Evolutionary conservation across 2,329 filamentous ascomycete species (phyloP), one percentile per base, ranked within the genome.

Genomic region (Colletotrichum echinochloae): DNA sequence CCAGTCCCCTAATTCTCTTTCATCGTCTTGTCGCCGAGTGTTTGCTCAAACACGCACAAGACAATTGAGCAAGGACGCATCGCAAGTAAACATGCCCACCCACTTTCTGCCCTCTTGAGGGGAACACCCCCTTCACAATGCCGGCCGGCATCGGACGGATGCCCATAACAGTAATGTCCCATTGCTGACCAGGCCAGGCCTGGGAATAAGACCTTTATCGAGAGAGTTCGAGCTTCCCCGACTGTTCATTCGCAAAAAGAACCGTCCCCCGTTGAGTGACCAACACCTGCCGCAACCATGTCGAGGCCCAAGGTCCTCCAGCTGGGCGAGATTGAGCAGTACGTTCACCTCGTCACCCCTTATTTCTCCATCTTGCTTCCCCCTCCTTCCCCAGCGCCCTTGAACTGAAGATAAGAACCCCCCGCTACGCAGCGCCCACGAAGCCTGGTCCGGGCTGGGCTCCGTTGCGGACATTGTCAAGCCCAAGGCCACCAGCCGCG

Each of bases 401-500:
- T 20, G 20, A 26, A 18, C 39, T 20, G 3, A 33, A 35, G n/a
- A n/a, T n/a, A n/a, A n/a, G n/a, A n/a, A n/a, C n/a, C 35, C 35
- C n/a, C 39, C 46, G n/a, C 28, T 18, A 41, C 30, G n/a, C 77
- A 93, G 91, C 77, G 93, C 92, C 49, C 84, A 90, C 70, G 82
- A 88, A 49, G 83, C 88, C 68, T 94, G 91, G 90, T 78, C 86
- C n/a, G 79, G 85, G 6, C 84, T 96, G 65, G 81, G 83, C 61
- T 79, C 85, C 28, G 79, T 92, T 26, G 91, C 91, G 51, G 88
- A 93, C n/a, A 80, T 95, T 52, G 75, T 95, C 49, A 81, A 81
- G 18, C 89, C 92, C 9, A 83, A 83, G 71, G 84, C 92, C 12
- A 89, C 83, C 26, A 89, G 85, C 78, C 89, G 93, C 65, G 78